These are phyloP conservation scores for Withania somnifera DNA, from an alignment of 305 asterid genomes.

Conservation along the genomic window DNA sequence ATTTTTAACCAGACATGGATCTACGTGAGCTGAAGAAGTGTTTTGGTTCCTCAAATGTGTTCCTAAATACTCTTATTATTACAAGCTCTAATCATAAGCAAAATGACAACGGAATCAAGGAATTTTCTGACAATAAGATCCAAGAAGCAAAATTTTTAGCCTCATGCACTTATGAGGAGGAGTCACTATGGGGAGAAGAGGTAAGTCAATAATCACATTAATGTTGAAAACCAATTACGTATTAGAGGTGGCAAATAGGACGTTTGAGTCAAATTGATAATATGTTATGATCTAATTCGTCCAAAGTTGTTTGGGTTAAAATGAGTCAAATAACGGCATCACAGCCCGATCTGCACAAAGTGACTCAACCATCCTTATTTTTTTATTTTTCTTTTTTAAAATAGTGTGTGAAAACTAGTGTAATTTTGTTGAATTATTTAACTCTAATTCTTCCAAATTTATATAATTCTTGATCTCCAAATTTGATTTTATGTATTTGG, in stretches of 20 bases:
- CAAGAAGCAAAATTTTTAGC: conserved; percentile 28
- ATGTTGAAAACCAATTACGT: background rate
- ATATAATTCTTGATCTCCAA: background rate
- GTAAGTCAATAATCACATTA: conserved; percentile 12
- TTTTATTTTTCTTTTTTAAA: background rate
- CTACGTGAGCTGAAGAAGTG: conserved; percentile 11
- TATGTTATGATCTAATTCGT: background rate
- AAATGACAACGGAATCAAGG: background rate
- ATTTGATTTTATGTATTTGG: no score
- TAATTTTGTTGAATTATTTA: background rate
- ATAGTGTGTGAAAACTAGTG: background rate
- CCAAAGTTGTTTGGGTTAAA: background rate
- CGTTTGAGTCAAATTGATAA: background rate
- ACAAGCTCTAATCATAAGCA: conserved; percentile 4
- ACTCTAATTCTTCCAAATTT: background rate
- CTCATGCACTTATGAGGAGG: conserved; percentile 34
- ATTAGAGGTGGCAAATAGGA: background rate
- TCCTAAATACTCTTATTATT: conserved; percentile 27
- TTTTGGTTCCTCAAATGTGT: conserved; percentile 39
- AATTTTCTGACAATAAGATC: background rate
- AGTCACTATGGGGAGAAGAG: conserved; percentile 51
- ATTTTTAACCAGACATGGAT: conserved; percentile 20
- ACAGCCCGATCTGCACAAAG: no score
- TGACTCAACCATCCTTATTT: no score
- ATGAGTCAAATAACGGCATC: background rate